A percentile compares a stretch with the other conserved stretches of the same genome.
phyloP scores from a whole-genome alignment of 345 rosid species.

The Carallia brachiata region DNA sequence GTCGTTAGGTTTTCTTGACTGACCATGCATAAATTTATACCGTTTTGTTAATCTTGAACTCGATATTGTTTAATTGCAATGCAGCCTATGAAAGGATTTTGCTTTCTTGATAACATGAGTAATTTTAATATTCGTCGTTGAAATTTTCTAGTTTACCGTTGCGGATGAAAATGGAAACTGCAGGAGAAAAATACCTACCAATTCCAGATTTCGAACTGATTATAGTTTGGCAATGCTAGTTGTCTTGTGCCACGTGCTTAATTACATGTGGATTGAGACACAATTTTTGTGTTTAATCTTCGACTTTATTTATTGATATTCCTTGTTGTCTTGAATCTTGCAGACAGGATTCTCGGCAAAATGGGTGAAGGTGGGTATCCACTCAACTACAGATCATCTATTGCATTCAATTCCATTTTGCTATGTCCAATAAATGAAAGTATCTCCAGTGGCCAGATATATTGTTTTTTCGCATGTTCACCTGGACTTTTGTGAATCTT shows the following conservation, averaged over 20 bases:
- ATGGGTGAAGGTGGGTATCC: constrained; percentile 76
- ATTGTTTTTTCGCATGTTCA: not conserved
- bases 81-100: too few species aligned
- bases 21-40: not conserved
- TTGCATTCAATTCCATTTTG: not conserved
- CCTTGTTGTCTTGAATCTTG: constrained; percentile 30
- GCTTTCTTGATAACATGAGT: too few species aligned
- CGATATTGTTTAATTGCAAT: too few species aligned
- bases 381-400: not conserved
- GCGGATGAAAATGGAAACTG: too few species aligned
- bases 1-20: not conserved
- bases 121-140: too few species aligned
- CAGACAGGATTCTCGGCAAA: constrained; percentile 76
- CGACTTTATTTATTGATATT: constrained; percentile 9
- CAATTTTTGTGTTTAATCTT: not conserved
- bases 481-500: constrained; percentile 1
- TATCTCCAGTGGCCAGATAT: not conserved
- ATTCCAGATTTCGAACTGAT: too few species aligned
- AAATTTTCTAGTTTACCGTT: too few species aligned
- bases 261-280: too few species aligned
- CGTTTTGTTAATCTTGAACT: too few species aligned
- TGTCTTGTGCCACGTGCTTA: too few species aligned
- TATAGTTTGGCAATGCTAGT: too few species aligned
- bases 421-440: not conserved
- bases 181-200: too few species aligned